Evolutionary conservation across 1,139 yeast species (phyloP), one percentile per base, ranked within the genome.

Genomic region (Meyerozyma sp.): DNA sequence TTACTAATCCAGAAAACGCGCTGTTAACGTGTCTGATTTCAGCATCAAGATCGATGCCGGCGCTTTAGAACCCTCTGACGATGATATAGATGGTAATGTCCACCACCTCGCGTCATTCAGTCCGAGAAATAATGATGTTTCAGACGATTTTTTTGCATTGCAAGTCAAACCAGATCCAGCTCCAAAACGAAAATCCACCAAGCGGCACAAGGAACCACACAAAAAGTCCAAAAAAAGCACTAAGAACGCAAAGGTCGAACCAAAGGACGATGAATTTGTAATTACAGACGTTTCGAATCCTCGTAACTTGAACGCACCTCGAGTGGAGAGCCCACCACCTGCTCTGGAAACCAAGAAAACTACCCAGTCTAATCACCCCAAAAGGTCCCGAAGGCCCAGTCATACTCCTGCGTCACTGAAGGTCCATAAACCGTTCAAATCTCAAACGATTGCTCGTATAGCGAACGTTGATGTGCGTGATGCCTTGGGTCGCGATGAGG

Each of bases 41-140:
- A 46, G 46, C 25, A 38, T 36, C 32, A 42, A 46, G 43, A 46
- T 54, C 27, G 46, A 48, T 23, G 47, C 42, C 16, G 46, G 47
- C 16, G 40, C 44, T n/a, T 41, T 52, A 14, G 48, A 49, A 23
- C 16, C 10, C 10, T 30, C 34, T 8, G 34, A 30, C 34, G 34
- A 30, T 14, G 34, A 30, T n/a, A n/a, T 16, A 10, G 20, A 7
- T 9, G 14, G 26, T 8, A 14, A 14, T 32, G 36, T 5, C 7
- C 5, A 14, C 36, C 5, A 16, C 16, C 6, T 32, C 5, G 36
- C 6, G 8, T 21, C 23, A 2, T 21, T 21, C 23, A 21, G 23
- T 21, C 16, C 35, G 21, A 32, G 21, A 32, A 9, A 32, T 13
- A 32, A 34, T 10, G 26, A n/a, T 14, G 16, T 14, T 8, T 11